These are phyloP conservation scores for Takashimella koratensis DNA, from an alignment of 1,284 basidiomycete species.

Conservation along the genomic window DNA sequence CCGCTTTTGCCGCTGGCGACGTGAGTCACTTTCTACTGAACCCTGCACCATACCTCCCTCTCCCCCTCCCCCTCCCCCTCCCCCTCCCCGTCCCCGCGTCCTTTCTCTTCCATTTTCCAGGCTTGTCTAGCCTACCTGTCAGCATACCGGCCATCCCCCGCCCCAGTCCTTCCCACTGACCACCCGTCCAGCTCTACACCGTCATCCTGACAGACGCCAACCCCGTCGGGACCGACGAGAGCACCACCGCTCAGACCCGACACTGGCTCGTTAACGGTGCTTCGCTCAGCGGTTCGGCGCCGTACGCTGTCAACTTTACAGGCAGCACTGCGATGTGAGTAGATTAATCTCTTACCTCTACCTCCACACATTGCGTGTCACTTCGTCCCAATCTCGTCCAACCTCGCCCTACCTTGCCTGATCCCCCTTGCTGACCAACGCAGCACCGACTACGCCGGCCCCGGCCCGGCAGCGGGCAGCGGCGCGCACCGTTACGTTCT, in stretches of 20 bases:
- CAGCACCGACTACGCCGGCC: conserved; percentile 66
- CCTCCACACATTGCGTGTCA: too few relatives aligned
- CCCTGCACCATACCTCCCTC: background rate
- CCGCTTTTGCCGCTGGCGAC: conserved; percentile 5
- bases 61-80: background rate
- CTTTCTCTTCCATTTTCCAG: background rate
- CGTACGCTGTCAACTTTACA: conserved; percentile 52
- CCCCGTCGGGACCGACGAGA: conserved; percentile 56
- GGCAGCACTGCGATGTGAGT: conserved; percentile 54
- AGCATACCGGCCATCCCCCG: background rate
- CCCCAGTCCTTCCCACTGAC: background rate
- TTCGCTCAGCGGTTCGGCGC: conserved; percentile 46
- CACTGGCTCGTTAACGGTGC: conserved; percentile 77
- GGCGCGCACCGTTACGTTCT: conserved; percentile 63
- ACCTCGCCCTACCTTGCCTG: conserved; percentile 16
- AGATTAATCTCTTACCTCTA: too few relatives aligned
- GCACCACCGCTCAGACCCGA: conserved; percentile 54
- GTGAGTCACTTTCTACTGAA: background rate
- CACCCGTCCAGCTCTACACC: conserved; percentile 51
- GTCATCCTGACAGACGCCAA: conserved; percentile 67
- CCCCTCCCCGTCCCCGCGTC: background rate
- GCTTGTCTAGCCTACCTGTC: background rate
- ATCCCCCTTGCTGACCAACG: conserved; percentile 12
- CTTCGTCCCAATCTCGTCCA: background rate
- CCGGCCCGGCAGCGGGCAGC: conserved; percentile 62